Base-by-base conservation (phyloP, 345 rosid genomes). In the Hypericum androsaemum region DNA sequence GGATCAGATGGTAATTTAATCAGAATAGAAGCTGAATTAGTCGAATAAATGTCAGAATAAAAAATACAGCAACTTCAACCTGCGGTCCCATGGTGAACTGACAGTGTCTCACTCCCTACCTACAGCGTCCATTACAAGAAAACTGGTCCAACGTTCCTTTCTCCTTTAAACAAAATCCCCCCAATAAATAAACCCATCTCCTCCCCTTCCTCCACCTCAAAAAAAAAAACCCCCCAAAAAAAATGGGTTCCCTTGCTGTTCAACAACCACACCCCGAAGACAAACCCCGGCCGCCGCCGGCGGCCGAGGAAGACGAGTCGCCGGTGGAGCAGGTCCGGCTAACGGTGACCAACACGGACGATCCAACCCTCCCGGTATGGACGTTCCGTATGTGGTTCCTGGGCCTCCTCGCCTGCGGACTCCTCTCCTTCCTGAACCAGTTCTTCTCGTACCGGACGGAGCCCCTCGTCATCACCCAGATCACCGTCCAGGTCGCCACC, bases 301-400 rank as follows among this genome's bases (percentile, higher is more conserved):
- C 7, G 38, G 6, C 8, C 10, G 57, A 59, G n/a, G 77, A 66
- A 6, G 86, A 82, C n/a, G 42, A 59, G 32, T 89, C 87, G 0
- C 94, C 95, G 2, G 66, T 86, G 7, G 97, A 89, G 60, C 63
- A 89, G 65, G 97, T 89, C 64, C 76, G 89, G 15, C 64, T 89
- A 39, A 86, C 89, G 7, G 97, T 89, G 5, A 57, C 73, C 53
- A 81, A 76, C 80, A 69, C 86, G 36, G 97, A 86, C 66, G 94
- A 89, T 52, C 84, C 82, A 0, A 71, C 76, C 22, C 77, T 79
- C 14, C 88, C 97, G 1, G 87, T 86, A 17, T 86, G 95, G 92
- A 88, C 97, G 11, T 88, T 85, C 59, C 70, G 97, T 53, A 83
- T 85, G 92, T 88, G 95, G 95, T 68, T 76, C 64, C 50, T 88